phyloP scores from a whole-genome alignment of 163 green algal genomes.

The Volvox carteri region DNA sequence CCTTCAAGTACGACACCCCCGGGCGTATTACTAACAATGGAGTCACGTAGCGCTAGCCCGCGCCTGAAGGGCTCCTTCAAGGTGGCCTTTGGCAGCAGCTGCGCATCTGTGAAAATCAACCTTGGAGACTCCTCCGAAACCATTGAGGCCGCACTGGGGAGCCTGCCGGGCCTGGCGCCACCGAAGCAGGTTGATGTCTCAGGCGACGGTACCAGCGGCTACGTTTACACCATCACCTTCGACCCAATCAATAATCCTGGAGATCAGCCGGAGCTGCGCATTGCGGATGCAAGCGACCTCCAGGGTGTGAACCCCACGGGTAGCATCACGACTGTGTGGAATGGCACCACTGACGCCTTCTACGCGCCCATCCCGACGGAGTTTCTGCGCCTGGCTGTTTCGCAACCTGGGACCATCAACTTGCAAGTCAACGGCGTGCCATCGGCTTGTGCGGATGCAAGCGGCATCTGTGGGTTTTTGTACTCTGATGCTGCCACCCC shows the following conservation, averaged over 20 bases:
- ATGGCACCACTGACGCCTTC: conserved; percentile 59
- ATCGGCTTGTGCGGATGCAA: conserved; percentile 27
- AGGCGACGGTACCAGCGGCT: background rate
- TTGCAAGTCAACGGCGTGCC: conserved; percentile 52
- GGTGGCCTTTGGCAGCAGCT: conserved; percentile 18
- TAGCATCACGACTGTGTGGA: background rate
- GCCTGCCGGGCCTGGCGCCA: background rate
- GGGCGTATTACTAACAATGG: background rate
- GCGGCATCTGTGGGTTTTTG: conserved; percentile 42
- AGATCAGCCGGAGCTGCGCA: conserved; percentile 44
- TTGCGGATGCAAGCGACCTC: conserved; percentile 5
- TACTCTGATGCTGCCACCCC: conserved; percentile 50
- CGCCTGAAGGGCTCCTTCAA: background rate
- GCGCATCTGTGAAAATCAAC: conserved; percentile 14
- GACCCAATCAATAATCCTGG: conserved; percentile 49
- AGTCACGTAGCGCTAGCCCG: background rate
- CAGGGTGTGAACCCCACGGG: background rate
- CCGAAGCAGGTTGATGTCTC: background rate
- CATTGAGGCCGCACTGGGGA: background rate
- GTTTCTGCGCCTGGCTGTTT: conserved; percentile 44
- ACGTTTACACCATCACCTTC: conserved; percentile 47
- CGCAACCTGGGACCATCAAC: background rate
- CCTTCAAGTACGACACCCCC: background rate
- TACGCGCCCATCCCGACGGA: conserved; percentile 61
- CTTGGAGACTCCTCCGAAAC: background rate